Evolutionary conservation across 805 yeast species (phyloP), one percentile per base, ranked within the genome.

Genomic region (Suhomyces canberraensis): DNA sequence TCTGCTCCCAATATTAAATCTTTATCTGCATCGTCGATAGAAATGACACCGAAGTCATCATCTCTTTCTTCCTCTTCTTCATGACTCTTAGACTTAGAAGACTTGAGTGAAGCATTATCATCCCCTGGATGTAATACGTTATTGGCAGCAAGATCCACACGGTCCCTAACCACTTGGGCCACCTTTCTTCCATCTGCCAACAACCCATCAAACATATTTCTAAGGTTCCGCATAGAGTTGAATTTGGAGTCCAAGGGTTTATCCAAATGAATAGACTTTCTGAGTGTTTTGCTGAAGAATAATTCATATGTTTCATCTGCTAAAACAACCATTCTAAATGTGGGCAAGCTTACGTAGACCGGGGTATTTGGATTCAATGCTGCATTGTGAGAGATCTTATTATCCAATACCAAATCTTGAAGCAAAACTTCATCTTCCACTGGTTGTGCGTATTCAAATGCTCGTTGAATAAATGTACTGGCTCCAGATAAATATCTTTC

Each of bases 291-390:
- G 11, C 86, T 71, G 62, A 93, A 93, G 43, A 91, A 78, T 27
- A 84, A 67, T 58, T 93, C 98, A 48, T 88, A 84, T 0, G 96
- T 85, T 52, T 89, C 98, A 56, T 90, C 96, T 0, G 98, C 97
- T 4, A 91, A 66, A 4, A 93, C 66, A 1, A 93, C 95, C 98
- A 91, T 91, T 44, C 98, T 69, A 64, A 91, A 91, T 0, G 96
- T 89, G 0, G 98, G 87, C 13, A 88, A 65, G 36, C 84, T 85
- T 35, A 90, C 71, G 40, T 66, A 78, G 8, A 82, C 78, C 1
- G 95, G 95, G 21, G 81, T 76, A 21, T 75, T 71, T 3, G 96
- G 96, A 53, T 88, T 86, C 25, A 88, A 64, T 0, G 95, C 96
- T 4, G 79, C 86, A 53, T 89, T 88, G 33, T 87, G 88, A 18